Evolutionary conservation across 805 yeast genomes (phyloP), one percentile per base, ranked within the genome.

Genomic region (Saccharomycopsis guyanensis): DNA sequence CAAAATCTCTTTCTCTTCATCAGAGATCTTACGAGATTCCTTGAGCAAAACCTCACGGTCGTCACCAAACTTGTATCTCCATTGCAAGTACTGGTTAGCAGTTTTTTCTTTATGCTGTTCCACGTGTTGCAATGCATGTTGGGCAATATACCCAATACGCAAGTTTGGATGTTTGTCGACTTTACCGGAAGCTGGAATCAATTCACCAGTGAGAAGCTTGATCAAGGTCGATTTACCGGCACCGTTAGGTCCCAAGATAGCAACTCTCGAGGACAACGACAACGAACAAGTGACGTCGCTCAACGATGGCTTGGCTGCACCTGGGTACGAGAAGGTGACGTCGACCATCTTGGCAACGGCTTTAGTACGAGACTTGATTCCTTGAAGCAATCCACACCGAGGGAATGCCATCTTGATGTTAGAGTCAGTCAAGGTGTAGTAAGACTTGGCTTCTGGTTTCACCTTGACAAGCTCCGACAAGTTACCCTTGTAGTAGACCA

Each of bases 91-190:
- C 71, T 91, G 97, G 62, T 89, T 91, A 41, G 98, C 96, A 13
- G 97, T 91, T 71, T 88, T 88, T 66, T 91, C 98, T 69, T 89
- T 87, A 69, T 91, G 98, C 70, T 83, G 82, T 64, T 93, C 95
- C 50, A 91, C 97, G 61, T 91, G 97, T 67, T 88, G 96, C 63
- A 91, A 77, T 31, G 98, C 97, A 60, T 91, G 97, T 72, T 91
- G 98, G 18, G 97, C 97, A 71, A 91, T 93, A 71, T 91, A 91
- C 50, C 97, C 98, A 58, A 91, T 87, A 73, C 98, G 88, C 69
- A 93, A 74, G 68, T 91, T 91, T 54, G 97, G 97, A 71, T 91
- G 98, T 66, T 93, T 93, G 70, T 93, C 97, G 47, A 91, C 96
- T 52, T 78, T 81, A 59, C 98, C 98, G 49, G 69, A 74, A 53